A percentile compares a stretch with the other conserved stretches of the same genome.
phyloP scores from a whole-genome alignment of 768 basidiomycete species.

The Termitomyces titanicus region DNA sequence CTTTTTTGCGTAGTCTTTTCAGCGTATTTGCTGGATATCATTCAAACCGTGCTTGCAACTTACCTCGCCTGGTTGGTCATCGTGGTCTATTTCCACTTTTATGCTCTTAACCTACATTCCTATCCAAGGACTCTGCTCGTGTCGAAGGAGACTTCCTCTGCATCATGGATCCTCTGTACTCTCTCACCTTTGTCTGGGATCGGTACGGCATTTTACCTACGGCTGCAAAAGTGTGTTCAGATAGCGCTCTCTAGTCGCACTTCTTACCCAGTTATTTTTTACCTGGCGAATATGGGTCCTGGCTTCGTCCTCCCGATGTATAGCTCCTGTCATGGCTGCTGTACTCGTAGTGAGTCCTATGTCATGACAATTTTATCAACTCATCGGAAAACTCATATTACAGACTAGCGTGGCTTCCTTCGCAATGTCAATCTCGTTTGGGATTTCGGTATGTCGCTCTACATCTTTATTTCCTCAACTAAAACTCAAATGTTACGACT shows the following conservation, averaged over 20 bases:
- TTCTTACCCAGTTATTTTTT: neutral
- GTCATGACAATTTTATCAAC: neutral
- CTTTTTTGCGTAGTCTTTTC: neutral
- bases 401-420: constrained; percentile 11
- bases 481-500: neutral
- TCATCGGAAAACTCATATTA: neutral
- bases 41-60: neutral
- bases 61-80: neutral
- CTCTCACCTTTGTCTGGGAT: neutral
- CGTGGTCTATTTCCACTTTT: neutral
- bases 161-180: too few relatives aligned
- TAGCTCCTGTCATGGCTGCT: neutral
- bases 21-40: neutral
- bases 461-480: neutral
- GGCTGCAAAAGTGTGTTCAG: neutral
- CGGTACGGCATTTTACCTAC: neutral
- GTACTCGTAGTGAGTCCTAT: neutral
- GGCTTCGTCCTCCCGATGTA: neutral
- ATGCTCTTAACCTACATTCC: neutral
- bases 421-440: neutral
- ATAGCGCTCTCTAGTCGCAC: neutral
- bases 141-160: too few relatives aligned
- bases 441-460: neutral
- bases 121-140: neutral
- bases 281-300: neutral